A percentile compares a stretch with the other conserved stretches of the same genome.
phyloP scores from a whole-genome alignment of 805 yeast genomes.

The Hanseniaspora lachancei region DNA sequence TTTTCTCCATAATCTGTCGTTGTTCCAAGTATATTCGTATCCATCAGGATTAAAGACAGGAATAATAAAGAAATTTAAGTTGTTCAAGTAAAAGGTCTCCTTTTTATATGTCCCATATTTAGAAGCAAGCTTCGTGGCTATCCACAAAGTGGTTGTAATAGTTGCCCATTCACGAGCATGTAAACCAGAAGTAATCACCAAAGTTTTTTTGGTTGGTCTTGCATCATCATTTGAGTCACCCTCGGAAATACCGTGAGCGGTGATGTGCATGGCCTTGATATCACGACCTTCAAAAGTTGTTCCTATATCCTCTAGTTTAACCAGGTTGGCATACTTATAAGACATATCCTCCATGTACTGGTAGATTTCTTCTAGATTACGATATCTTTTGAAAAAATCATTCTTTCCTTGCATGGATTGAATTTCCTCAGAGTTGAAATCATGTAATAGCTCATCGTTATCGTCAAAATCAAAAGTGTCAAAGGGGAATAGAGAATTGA shows the following conservation, averaged over 20 bases:
- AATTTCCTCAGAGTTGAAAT: conserved; percentile 5
- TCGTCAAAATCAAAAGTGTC: conserved; percentile 26
- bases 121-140: conserved; percentile 35
- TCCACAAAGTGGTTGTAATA: conserved; percentile 52
- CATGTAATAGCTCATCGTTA: background rate
- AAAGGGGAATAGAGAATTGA: conserved; percentile 17
- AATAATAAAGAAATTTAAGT: conserved; percentile 58
- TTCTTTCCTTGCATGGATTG: conserved; percentile 27
- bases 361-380: conserved; percentile 55
- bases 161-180: conserved; percentile 90
- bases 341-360: conserved; percentile 55
- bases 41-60: conserved; percentile 92
- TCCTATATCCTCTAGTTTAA: conserved; percentile 58
- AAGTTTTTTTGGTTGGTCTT: conserved; percentile 41
- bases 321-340: conserved; percentile 49
- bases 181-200: conserved; percentile 69
- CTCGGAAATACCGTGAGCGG: conserved; percentile 32
- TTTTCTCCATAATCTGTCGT: conserved; percentile 77
- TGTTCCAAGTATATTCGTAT: conserved; percentile 66
- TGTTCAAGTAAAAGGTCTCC: conserved; percentile 37
- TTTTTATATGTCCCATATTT: conserved; percentile 33
- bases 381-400: conserved; percentile 55
- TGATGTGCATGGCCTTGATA: conserved; percentile 51
- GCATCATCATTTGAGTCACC: conserved; percentile 14
- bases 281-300: conserved; percentile 62